phyloP scores from a whole-genome alignment of 495 filamentous ascomycete species.

The Talaromyces trachyspermus region DNA sequence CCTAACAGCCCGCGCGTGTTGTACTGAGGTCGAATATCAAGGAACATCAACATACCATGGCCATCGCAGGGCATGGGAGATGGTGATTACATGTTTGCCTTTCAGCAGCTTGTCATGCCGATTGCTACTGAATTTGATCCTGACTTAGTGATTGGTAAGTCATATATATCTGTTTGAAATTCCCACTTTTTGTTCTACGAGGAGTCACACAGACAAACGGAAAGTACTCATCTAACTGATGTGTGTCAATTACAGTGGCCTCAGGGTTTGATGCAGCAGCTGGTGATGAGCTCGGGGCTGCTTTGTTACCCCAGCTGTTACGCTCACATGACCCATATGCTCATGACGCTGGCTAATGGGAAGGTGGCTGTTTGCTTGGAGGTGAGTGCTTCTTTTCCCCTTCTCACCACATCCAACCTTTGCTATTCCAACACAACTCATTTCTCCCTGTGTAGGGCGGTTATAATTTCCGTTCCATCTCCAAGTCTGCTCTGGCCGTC shows the following conservation, averaged over 20 bases:
- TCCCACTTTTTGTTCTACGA: too few relatives aligned
- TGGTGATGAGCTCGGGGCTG: slow-evolving; percentile 91
- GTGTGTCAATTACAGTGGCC: too few relatives aligned
- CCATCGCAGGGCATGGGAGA: slow-evolving; percentile 87
- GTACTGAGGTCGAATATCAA: too few relatives aligned
- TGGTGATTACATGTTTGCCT: slow-evolving; percentile 92
- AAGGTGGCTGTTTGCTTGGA: slow-evolving; percentile 89
- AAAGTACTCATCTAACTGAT: too few relatives aligned
- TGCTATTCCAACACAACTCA: not conserved
- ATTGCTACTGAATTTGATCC: slow-evolving; percentile 89
- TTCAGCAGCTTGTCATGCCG: slow-evolving; percentile 96
- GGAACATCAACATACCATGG: slow-evolving; percentile 97
- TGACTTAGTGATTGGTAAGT: slow-evolving; percentile 76
- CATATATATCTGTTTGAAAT: too few relatives aligned
- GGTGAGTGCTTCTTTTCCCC: slow-evolving; percentile 21
- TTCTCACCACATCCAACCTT: not conserved
- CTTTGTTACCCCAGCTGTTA: slow-evolving; percentile 88
- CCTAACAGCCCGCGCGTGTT: too few relatives aligned
- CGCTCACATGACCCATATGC: slow-evolving; percentile 98
- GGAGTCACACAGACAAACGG: too few relatives aligned
- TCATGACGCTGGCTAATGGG: slow-evolving; percentile 89
- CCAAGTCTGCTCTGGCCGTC: slow-evolving; percentile 83
- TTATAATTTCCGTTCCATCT: slow-evolving; percentile 90
- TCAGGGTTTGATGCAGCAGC: slow-evolving; percentile 95
- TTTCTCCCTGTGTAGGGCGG: slow-evolving; percentile 51